Conservation (phyloP, 1,139 yeast species). For the Chernovozyma aurita region DNA sequence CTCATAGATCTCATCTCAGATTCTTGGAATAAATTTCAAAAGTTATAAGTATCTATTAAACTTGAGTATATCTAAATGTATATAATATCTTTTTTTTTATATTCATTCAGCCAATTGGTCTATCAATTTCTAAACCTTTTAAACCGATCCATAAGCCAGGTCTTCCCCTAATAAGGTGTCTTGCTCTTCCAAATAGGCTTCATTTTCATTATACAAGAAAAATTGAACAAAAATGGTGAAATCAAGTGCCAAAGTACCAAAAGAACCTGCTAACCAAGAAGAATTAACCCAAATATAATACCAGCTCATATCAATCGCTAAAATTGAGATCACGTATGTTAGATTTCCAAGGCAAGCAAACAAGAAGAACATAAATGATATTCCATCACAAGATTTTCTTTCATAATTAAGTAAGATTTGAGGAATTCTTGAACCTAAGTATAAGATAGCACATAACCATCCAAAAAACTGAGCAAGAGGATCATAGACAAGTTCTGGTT, state of each 20-base stretch:
- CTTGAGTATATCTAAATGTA: too few species aligned
- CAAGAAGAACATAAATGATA: constrained; percentile 83
- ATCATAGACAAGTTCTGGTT: constrained; percentile 52
- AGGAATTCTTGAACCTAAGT: constrained; percentile 85
- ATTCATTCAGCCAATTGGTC: too few species aligned
- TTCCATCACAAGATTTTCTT: constrained; percentile 89
- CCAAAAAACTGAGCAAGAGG: constrained; percentile 85
- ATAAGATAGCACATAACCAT: constrained; percentile 82
- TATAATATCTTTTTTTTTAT: too few species aligned
- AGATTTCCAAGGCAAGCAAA: constrained; percentile 92
- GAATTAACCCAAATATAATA: constrained; percentile 74
- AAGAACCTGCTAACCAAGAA: constrained; percentile 89
- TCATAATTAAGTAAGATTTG: constrained; percentile 78
- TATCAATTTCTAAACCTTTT: too few species aligned
- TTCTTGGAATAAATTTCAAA: too few species aligned
- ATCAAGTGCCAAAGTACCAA: constrained; percentile 83
- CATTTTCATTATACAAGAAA: constrained; percentile 60
- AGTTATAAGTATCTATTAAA: too few species aligned
- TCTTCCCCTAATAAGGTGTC: neutral
- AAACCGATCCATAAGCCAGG: neutral
- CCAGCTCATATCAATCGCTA: constrained; percentile 68
- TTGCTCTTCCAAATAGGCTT: neutral
- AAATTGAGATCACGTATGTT: constrained; percentile 81
- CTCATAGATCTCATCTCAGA: too few species aligned
- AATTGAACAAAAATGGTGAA: constrained; percentile 83